Percentiles rank a stretch among this genome's conserved stretches.
Conservation (phyloP, 768 basidiomycete species). For the Tephrocybe sp. region DNA sequence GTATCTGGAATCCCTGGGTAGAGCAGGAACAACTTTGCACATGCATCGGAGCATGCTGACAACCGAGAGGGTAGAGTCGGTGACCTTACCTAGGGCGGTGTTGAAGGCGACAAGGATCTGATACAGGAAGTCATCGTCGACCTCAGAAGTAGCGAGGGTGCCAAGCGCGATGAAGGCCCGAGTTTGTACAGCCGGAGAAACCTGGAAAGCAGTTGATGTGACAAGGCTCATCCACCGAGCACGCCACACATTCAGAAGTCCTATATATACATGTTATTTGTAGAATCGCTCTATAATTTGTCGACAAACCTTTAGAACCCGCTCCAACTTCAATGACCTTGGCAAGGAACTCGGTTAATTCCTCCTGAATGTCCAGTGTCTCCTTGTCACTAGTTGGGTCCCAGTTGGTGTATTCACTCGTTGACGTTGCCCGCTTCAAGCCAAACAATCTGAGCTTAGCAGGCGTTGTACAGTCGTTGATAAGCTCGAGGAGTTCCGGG, state of each 20-base stretch:
- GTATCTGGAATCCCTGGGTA: constrained; percentile 71
- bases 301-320: constrained; percentile 62
- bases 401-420: constrained; percentile 65
- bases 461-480: constrained; percentile 58
- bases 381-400: constrained; percentile 57
- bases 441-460: constrained; percentile 74
- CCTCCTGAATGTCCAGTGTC: constrained; percentile 65
- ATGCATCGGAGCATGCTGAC: constrained; percentile 90
- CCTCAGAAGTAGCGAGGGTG: constrained; percentile 77
- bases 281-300: neutral
- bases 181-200: constrained; percentile 84
- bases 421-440: constrained; percentile 57
- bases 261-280: constrained; percentile 33
- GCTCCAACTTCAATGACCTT: constrained; percentile 65
- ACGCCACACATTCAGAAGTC: constrained; percentile 84
- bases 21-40: constrained; percentile 70
- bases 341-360: constrained; percentile 61
- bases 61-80: constrained; percentile 65
- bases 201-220: constrained; percentile 87
- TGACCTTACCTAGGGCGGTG: constrained; percentile 66
- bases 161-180: constrained; percentile 85
- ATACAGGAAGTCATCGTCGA: constrained; percentile 92
- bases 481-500: constrained; percentile 59
- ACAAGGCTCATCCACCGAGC: constrained; percentile 93
- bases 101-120: constrained; percentile 90